These are phyloP conservation scores for Ceratobasidium theobromae DNA, from an alignment of 1,284 basidiomycete genomes.

Conservation along the genomic window DNA sequence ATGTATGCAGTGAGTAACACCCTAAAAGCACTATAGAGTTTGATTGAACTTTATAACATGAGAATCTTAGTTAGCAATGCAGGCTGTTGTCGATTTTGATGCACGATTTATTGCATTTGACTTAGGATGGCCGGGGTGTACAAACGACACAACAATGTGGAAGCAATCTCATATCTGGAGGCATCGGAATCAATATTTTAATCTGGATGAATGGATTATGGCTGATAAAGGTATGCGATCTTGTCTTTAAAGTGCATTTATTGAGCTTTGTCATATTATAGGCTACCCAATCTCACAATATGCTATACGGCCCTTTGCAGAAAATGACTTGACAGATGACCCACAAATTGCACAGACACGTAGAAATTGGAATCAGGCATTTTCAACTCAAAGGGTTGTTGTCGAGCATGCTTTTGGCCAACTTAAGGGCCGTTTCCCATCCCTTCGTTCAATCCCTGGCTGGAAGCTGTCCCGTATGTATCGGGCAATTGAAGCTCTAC, in stretches of 20 bases:
- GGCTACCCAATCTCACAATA: slow-evolving; percentile 40
- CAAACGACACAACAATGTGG: slow-evolving; percentile 40
- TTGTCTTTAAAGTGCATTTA: neutral
- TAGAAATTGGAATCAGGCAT: slow-evolving; percentile 37
- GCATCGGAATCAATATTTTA: slow-evolving; percentile 38
- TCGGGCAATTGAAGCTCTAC: slow-evolving; percentile 38
- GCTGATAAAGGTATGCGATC: slow-evolving; percentile 41
- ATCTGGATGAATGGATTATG: slow-evolving; percentile 39
- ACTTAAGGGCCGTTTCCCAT: slow-evolving; percentile 41
- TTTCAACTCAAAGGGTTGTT: slow-evolving; percentile 39
- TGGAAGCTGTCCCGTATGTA: slow-evolving; percentile 39
- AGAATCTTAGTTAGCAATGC: slow-evolving; percentile 38
- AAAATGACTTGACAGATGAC: slow-evolving; percentile 36
- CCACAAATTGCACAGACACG: slow-evolving; percentile 10
- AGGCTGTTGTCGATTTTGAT: slow-evolving; percentile 41
- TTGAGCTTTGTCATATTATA: slow-evolving; percentile 19
- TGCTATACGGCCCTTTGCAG: slow-evolving; percentile 39
- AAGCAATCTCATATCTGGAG: slow-evolving; percentile 40
- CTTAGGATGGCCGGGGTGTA: slow-evolving; percentile 42
- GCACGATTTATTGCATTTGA: slow-evolving; percentile 40
- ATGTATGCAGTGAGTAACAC: slow-evolving; percentile 37
- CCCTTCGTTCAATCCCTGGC: slow-evolving; percentile 37
- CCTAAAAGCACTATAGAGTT: neutral
- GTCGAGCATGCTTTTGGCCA: slow-evolving; percentile 41
- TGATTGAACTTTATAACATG: neutral